These are phyloP conservation scores for Houttuynia cordata DNA, from an alignment of 164 flowering plant species.

Conservation along the genomic window DNA sequence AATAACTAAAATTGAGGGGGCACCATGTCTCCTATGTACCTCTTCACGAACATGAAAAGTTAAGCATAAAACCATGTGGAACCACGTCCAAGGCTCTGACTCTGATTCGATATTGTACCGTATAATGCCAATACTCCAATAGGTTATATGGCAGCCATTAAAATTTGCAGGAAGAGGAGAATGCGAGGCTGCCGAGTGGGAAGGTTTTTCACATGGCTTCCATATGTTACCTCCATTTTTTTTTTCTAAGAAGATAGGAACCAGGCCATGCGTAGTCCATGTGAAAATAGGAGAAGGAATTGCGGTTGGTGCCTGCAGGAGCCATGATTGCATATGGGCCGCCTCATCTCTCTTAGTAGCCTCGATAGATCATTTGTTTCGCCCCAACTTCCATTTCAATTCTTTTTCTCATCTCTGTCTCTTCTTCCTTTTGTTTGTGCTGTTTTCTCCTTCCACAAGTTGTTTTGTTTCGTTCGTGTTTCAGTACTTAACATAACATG, in stretches of 20 bases:
- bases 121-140: not conserved
- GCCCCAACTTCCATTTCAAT: not conserved
- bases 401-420: constrained; percentile 8
- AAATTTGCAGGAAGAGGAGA: not conserved
- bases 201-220: constrained; percentile 9
- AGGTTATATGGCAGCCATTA: not conserved
- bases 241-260: not conserved
- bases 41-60: not conserved
- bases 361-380: not conserved
- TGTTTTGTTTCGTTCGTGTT: constrained; percentile 1
- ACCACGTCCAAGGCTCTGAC: constrained; percentile 6
- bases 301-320: constrained; percentile 18
- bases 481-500: constrained; percentile 17
- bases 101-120: not conserved
- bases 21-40: no score
- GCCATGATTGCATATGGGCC: constrained; percentile 10
- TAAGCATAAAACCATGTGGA: constrained; percentile 9
- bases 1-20: no score
- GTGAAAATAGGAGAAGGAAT: constrained; percentile 8
- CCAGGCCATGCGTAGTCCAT: constrained; percentile 24
- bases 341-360: not conserved
- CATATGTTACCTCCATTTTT: not conserved
- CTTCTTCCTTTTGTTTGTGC: constrained; percentile 10
- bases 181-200: not conserved
- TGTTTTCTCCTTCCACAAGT: not conserved